Percentiles rank a stretch among this genome's conserved stretches.
Conservation (phyloP, 108 stramenopile species). For the Skeletonema costatum region DNA sequence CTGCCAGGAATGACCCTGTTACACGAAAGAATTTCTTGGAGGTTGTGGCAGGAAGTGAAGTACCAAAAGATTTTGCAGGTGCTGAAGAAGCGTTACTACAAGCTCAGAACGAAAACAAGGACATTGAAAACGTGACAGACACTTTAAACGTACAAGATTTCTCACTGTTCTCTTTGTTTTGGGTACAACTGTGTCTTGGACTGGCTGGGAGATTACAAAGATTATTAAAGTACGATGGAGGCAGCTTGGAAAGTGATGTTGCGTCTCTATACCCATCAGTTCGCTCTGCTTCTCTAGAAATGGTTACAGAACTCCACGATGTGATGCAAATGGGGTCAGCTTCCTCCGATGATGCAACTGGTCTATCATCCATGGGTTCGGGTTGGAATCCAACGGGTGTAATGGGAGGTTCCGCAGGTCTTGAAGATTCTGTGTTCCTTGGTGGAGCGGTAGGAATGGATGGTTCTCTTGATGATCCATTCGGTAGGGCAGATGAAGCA, state of each 20-base stretch:
- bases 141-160: conserved; percentile 23
- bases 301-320: conserved; percentile 75
- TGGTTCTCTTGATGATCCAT: conserved; percentile 8
- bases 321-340: conserved; percentile 61
- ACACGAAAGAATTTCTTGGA: conserved; percentile 73
- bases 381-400: conserved; percentile 44
- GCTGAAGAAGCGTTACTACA: conserved; percentile 23
- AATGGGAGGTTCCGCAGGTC: conserved; percentile 73
- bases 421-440: conserved; percentile 66
- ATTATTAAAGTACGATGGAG: conserved; percentile 68
- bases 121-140: conserved; percentile 14
- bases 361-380: conserved; percentile 30
- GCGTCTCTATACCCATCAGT: conserved; percentile 81
- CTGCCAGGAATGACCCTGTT: conserved; percentile 75
- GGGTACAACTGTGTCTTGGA: conserved; percentile 66
- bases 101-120: conserved; percentile 54
- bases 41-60: conserved; percentile 58
- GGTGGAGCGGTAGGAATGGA: conserved; percentile 31
- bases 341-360: conserved; percentile 48
- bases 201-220: conserved; percentile 65
- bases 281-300: conserved; percentile 68
- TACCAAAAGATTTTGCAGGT: conserved; percentile 57
- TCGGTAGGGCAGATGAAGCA: conserved; percentile 33
- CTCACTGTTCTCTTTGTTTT: conserved; percentile 75
- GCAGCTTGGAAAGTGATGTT: conserved; percentile 64